Conservation (phyloP, 1,284 basidiomycete species). For the Paramarasmius palmivorus region DNA sequence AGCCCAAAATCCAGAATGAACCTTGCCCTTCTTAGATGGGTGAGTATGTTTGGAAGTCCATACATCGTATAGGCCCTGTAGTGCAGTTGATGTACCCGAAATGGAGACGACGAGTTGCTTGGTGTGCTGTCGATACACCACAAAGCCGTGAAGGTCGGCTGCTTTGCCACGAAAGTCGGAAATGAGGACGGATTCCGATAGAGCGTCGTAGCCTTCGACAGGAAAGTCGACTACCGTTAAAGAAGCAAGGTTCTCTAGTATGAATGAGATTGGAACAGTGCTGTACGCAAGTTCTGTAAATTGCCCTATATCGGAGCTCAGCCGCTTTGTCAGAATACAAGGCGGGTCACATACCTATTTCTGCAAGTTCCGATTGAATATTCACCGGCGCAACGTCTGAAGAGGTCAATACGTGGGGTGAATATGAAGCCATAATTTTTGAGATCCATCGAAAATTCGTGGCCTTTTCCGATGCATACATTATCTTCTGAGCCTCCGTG, state of each 20-base stretch:
- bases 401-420: slow-evolving; percentile 37
- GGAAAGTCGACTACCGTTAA: slow-evolving; percentile 45
- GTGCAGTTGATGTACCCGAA: slow-evolving; percentile 42
- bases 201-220: slow-evolving; percentile 44
- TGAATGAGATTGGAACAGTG: slow-evolving; percentile 34
- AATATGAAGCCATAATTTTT: slow-evolving; percentile 43
- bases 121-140: slow-evolving; percentile 39
- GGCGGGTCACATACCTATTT: slow-evolving; percentile 40
- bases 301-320: slow-evolving; percentile 35
- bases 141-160: slow-evolving; percentile 41
- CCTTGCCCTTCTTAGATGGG: slow-evolving; percentile 34
- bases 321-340: background rate
- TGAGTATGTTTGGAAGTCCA: slow-evolving; percentile 36
- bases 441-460: slow-evolving; percentile 54
- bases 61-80: slow-evolving; percentile 46
- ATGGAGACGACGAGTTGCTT: slow-evolving; percentile 49
- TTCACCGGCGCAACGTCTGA: slow-evolving; percentile 36
- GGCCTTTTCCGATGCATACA: slow-evolving; percentile 49
- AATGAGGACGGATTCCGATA: slow-evolving; percentile 35
- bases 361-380: slow-evolving; percentile 38
- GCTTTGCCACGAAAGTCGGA: slow-evolving; percentile 37
- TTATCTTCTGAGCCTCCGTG: slow-evolving; percentile 35
- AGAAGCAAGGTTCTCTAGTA: slow-evolving; percentile 39
- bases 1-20: slow-evolving; percentile 55
- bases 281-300: slow-evolving; percentile 50